Base-by-base conservation (phyloP, 2,329 filamentous ascomycete genomes). In the Incumbomyces delicatus region DNA sequence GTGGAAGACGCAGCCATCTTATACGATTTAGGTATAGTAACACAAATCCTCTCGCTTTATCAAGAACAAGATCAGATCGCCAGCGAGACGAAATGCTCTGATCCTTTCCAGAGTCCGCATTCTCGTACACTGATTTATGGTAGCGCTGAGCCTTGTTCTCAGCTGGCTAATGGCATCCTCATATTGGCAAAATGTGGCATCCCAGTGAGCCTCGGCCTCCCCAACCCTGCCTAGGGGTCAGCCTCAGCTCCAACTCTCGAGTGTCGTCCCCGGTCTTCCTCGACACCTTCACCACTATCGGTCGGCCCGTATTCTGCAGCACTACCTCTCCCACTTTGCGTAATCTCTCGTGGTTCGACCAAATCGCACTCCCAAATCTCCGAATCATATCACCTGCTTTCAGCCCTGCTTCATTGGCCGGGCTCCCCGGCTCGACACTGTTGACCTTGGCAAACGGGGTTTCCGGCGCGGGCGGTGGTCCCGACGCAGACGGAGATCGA, bases 361-460 rank as follows among this genome's bases (percentile, higher is more conserved):
- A 81, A 60, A 90, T 87, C 35, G 89, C 86, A 57, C 79, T 81
- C 51, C 90, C 92, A 70, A 98, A 95, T 58, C 76, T 83, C 50
- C 83, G 80, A 54, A 98, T 83, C 60, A 79, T 73, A 66, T 98
- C 92, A 18, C 86, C 89, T 2, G 77, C 68, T 63, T 81, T 82
- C 55, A 98, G 69, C 1, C 92, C 92, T 20, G 92, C 89, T 44
- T 76, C 69, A 31, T 85, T 83, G 8, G 92, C 92, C 11, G 92
- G 92, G 59, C 90, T 92, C 44, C 75, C 76, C 16, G 76, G 65
- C 31, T 83, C 80, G 8, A 98, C 85, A 44, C 77, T 85, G 61
- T 95, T 95, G 56, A 98, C 86, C 62, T 80, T 92, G 29, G 92
- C 92, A 63, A 98, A 98, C 0, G 85, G 79, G 38, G 73, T 72